Percentiles rank a stretch among this genome's conserved stretches.
Conservation (phyloP, 108 stramenopile genomes). For the Mediolabrus comicus region DNA sequence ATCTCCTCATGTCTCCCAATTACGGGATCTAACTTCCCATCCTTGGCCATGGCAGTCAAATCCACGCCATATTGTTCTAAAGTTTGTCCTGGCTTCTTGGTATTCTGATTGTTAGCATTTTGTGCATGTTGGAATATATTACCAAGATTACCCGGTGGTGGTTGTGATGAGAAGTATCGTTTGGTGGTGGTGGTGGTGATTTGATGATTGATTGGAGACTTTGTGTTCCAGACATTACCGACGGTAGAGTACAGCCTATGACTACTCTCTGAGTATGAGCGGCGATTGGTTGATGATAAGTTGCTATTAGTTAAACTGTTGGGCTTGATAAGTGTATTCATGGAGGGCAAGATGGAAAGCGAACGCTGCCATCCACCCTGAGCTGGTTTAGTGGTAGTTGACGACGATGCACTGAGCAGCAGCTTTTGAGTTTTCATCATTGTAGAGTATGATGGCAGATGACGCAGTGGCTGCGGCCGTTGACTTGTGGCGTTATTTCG, state of each 20-base stretch:
- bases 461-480: not conserved
- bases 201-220: not conserved
- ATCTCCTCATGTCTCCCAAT: slow-evolving; percentile 99
- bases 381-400: too few species aligned
- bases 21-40: slow-evolving; percentile 93
- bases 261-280: too few species aligned
- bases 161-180: not conserved
- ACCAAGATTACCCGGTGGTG: not conserved
- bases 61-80: slow-evolving; percentile 94
- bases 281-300: too few species aligned
- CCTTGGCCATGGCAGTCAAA: slow-evolving; percentile 83
- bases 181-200: not conserved
- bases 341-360: not conserved
- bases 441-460: too few species aligned
- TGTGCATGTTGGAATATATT: not conserved
- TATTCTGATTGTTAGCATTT: slow-evolving; percentile 5
- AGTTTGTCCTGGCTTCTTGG: slow-evolving; percentile 93
- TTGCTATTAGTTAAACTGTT: too few species aligned
- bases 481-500: not conserved
- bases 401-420: too few species aligned
- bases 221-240: too few species aligned
- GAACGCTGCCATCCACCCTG: not conserved
- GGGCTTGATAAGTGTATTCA: not conserved
- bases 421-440: not conserved
- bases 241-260: not conserved